Conservation (phyloP, 768 basidiomycete genomes). For the Russula earlei region DNA sequence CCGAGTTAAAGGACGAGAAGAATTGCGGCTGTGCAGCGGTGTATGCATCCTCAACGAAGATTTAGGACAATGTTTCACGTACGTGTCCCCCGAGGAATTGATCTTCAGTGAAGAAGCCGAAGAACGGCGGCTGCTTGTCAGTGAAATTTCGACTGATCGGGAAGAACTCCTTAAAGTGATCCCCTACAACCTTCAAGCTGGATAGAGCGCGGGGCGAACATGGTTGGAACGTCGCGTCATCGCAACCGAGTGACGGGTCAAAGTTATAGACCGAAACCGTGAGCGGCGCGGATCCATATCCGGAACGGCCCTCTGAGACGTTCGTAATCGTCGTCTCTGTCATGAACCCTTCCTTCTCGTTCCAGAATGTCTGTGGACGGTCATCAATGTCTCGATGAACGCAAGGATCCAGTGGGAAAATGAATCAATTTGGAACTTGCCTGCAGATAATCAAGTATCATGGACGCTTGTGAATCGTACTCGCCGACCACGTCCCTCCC, state of each 20-base stretch:
- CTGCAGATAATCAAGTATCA: conserved; percentile 15
- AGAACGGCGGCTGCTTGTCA: neutral
- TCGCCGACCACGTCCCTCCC: neutral
- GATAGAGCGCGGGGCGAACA: conserved; percentile 27
- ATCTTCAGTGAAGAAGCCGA: conserved; percentile 13
- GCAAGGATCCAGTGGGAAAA: neutral
- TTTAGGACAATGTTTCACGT: neutral
- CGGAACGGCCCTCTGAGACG: neutral
- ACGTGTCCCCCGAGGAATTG: conserved; percentile 22
- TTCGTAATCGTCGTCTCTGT: conserved; percentile 7
- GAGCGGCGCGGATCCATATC: conserved; percentile 11
- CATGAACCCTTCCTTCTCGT: conserved; percentile 10
- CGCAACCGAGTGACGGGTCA: conserved; percentile 23
- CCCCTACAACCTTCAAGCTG: conserved; percentile 22
- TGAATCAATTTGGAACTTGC: neutral
- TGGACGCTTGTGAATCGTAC: conserved; percentile 2
- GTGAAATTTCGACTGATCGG: conserved; percentile 23
- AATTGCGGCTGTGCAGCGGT: conserved; percentile 23
- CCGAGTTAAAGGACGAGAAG: conserved; percentile 23
- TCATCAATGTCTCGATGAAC: neutral
- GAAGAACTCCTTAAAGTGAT: conserved; percentile 26
- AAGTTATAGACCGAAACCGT: conserved; percentile 26
- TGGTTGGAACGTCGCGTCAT: conserved; percentile 28
- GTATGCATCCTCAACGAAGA: neutral
- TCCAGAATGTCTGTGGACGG: conserved; percentile 7